A percentile compares a stretch with the other conserved stretches of the same genome.
Evolutionary conservation across 148 eudicot genomes (phyloP).

Genomic region (Nepenthes mirabilis): DNA sequence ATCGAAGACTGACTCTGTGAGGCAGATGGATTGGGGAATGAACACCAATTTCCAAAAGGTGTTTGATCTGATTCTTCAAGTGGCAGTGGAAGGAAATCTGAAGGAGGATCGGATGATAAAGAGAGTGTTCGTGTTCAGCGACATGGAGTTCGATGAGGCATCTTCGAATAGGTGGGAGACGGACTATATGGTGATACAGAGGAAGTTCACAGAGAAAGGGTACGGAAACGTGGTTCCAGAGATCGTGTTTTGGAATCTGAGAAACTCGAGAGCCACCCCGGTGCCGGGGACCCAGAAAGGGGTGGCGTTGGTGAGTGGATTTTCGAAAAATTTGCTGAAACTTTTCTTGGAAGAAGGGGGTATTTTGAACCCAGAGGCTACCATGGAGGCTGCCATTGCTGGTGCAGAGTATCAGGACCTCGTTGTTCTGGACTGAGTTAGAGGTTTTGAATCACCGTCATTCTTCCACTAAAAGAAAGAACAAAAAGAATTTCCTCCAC

Average conservation of each 20-base stretch:
- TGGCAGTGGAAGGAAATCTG: slow-evolving; percentile 11
- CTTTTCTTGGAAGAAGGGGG: slow-evolving; percentile 15
- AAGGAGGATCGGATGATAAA: slow-evolving; percentile 13
- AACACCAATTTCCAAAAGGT: slow-evolving; percentile 18
- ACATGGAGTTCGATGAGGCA: slow-evolving; percentile 16
- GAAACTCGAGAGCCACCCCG: slow-evolving; percentile 16
- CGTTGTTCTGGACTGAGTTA: slow-evolving; percentile 12
- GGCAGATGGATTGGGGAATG: slow-evolving; percentile 11
- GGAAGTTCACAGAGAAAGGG: slow-evolving; percentile 12
- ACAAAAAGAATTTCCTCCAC: too few relatives aligned
- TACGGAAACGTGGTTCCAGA: slow-evolving; percentile 17
- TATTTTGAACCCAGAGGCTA: slow-evolving; percentile 3
- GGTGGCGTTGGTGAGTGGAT: slow-evolving; percentile 21
- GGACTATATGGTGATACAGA: slow-evolving; percentile 14
- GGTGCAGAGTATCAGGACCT: slow-evolving; percentile 17
- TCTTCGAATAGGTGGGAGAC: slow-evolving; percentile 16
- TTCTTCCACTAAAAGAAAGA: too few relatives aligned
- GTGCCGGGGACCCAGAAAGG: slow-evolving; percentile 12
- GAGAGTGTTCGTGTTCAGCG: slow-evolving; percentile 16
- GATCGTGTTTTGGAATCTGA: slow-evolving; percentile 26
- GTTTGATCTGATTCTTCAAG: slow-evolving; percentile 12
- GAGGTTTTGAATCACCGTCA: too few relatives aligned
- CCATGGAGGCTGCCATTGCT: slow-evolving; percentile 15
- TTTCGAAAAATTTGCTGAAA: slow-evolving; percentile 17
- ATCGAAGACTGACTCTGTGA: slow-evolving; percentile 6